Conservation (phyloP, 1,139 yeast genomes). For the Geotrichum histeridarum region DNA sequence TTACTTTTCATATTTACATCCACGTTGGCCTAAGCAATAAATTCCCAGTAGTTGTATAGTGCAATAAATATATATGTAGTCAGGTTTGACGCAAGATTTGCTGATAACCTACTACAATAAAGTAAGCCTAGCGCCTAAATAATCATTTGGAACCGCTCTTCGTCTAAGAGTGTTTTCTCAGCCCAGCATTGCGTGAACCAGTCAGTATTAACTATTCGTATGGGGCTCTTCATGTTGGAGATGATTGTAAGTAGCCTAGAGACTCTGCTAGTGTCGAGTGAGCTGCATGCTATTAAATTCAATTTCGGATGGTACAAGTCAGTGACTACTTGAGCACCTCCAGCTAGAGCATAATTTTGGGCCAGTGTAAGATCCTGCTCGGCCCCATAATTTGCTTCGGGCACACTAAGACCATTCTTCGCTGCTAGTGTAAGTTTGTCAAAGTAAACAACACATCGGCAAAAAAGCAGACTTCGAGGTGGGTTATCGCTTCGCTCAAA, state of each 20-base stretch:
- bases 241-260: conserved; percentile 12
- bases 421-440: conserved; percentile 1
- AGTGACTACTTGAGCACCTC: conserved; percentile 6
- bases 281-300: conserved; percentile 4
- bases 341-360: conserved; percentile 13
- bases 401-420: neutral
- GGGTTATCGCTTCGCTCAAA: neutral
- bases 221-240: conserved; percentile 14
- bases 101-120: neutral
- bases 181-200: conserved; percentile 33
- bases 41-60: neutral
- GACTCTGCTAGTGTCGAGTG: conserved; percentile 13
- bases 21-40: neutral
- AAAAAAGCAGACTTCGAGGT: conserved; percentile 2
- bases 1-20: neutral
- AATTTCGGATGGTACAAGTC: conserved; percentile 15
- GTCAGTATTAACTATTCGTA: conserved; percentile 25
- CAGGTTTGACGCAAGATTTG: neutral
- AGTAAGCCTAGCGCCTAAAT: neutral
- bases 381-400: conserved; percentile 4
- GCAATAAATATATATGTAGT: neutral
- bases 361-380: conserved; percentile 8
- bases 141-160: conserved; percentile 16
- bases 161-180: conserved; percentile 26
- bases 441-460: conserved; percentile 9